Base-by-base conservation (phyloP, 345 rosid species). In the Eucalyptus fibrosa region DNA sequence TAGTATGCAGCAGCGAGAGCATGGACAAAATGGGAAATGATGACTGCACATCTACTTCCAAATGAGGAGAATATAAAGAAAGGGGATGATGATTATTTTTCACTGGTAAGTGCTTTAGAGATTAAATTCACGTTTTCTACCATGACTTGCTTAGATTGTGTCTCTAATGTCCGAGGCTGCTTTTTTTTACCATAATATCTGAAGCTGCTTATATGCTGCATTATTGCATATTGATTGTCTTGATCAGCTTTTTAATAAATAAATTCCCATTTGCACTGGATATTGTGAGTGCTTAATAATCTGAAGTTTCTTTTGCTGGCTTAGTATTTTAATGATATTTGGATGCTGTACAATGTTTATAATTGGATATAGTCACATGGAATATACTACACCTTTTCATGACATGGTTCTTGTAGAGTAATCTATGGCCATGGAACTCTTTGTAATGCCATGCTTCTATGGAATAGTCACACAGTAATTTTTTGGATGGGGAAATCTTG, bases 1-100 rank as follows among this genome's bases (percentile, higher is more conserved):
- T 90, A 97, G 99, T 94, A 92, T 95, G 98, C 96, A 92, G 98
- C 99, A 89, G 98, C 98, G 67, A 95, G 98, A 93, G 96, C 96
- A 60, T 97, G 99, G 99, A 97, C 99, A 51, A 97, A 91, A 90
- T 97, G 99, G 99, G 99, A 97, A 92, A 95, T 97, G 99, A 95
- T 95, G 98, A 97, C 99, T 88, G 96, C 97, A 56, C 94, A 97
- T 94, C 98, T 97, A 91, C 91, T 90, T 89, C 98, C 94, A 87
- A 94, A 94, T 94, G 96, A 94, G 91, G 99, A 95, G 69, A 95
- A 93, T 92, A 91, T 97, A 91, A 95, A 94, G 91, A 97, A 24
- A 93, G 99, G 98, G 87, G 98, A 97, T 87, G 99, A 97, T 92
- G 99, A 97, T 91, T 86, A 88, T 37, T 97, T 97, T 92, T 96